Evolutionary conservation across 2,329 filamentous ascomycete species (phyloP), one percentile per base, ranked within the genome.

Genomic region (Ceratocystis albifundus): DNA sequence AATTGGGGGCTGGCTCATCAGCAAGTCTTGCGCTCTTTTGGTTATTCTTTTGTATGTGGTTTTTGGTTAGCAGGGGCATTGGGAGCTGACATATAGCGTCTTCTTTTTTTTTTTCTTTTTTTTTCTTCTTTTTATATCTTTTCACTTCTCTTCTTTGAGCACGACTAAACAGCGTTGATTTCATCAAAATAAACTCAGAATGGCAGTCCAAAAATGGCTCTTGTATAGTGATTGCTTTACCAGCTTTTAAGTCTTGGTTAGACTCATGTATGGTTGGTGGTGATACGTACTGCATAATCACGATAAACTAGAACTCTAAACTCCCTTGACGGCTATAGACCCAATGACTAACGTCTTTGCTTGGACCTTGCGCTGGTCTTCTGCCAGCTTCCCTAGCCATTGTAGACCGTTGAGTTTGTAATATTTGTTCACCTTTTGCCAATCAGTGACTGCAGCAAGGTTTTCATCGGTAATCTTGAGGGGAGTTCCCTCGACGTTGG

Each of bases 401-500:
- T 77, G 75, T n/a, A 84, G 73, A 6, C 81, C 79, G 69, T 88
- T 88, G 36, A 96, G 76, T 74, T 96, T 96, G 76, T 96, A 96
- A 69, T 89, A 85, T 76, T 96, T 96, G 72, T 84, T 84, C 41
- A 96, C 82, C 72, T 85, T 87, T 25, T 78, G 74, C 71, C 88
- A 74, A 73, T 96, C 89, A 1, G 86, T 82, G 30, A 84, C 76
- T 0, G 75, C 72, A 0, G 76, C 74, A 22, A 96, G 75, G n/a
- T 78, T 79, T 3, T 81, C 81, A 71, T 96, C 87, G 0, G 82
- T 81, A 67, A 90, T 84, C 0, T 80, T 72, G 0, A 82, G 73
- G 0, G 80, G 74, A 0, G 77, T 79, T 10, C 89, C 91, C 69
- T 89, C 72, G 25, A 96, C 79, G 44, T 82, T 76, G 22, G 79